Base-by-base conservation (phyloP, 108 stramenopile genomes). In the Asterionellopsis glacialis region DNA sequence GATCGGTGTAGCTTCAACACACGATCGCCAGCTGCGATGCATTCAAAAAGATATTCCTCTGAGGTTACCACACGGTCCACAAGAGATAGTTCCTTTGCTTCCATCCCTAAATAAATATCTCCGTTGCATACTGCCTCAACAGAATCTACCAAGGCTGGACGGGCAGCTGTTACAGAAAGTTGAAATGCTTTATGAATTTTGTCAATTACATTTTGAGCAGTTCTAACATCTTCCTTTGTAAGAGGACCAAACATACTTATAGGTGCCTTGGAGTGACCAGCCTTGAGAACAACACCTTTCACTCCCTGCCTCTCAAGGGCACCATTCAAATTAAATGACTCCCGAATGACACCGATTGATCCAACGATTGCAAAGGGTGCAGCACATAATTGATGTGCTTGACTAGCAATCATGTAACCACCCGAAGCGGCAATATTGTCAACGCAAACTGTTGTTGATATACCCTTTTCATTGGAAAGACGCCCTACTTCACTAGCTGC, bases 281-380 rank as follows among this genome's bases (percentile, higher is more conserved):
- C 86, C 57, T 85, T 88, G 50, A 93, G 72, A 2, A 75, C 59
- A 16, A 88, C 27, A 1, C 85, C 80, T 48, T 77, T 65, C 42
- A 94, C 74, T 1, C 87, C 88, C 53, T 83, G 78, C 51, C 74
- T 68, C 27, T 74, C 52, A 47, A 88, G 56, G 18, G 80, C 50
- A 6, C 85, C 73, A 63, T 90, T 49, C 11, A 90, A 62, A 49
- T 94, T 94, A 27, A 94, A 59, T 10, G 67, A 71, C 53, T 94
- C 83, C 63, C 68, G 67, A 0, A 85, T 61, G 1, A 94, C 92
- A 15, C 92, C 92, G 38, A 94, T 83, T 13, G 68, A 71, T 27
- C 92, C 92, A 1, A 93, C 66, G 58, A 81, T 64, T 23, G 92
- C 87, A 81, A 94, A 94, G 14, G 88, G 88, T 11, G 92, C 90